Evolutionary conservation across 1,139 yeast genomes (phyloP).

Genomic region (Wickerhamomyces sp.): DNA sequence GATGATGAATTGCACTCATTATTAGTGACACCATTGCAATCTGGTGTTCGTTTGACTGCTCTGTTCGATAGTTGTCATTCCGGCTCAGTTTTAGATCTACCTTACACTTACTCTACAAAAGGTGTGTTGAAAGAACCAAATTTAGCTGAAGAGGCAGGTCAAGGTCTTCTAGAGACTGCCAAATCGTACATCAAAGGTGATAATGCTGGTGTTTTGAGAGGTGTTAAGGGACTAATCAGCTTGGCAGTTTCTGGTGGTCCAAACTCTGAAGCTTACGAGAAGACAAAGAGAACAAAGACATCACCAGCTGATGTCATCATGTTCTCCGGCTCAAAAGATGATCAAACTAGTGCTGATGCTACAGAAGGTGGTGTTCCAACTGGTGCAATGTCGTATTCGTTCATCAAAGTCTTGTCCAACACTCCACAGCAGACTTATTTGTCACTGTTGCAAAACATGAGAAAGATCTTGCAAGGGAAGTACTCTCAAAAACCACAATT

Average conservation of each 20-base stretch:
- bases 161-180: constrained; percentile 68
- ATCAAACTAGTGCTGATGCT: constrained; percentile 51
- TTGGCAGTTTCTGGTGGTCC: constrained; percentile 34
- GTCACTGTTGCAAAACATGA: constrained; percentile 52
- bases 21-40: constrained; percentile 71
- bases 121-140: constrained; percentile 90
- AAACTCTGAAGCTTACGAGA: constrained; percentile 33
- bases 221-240: constrained; percentile 47
- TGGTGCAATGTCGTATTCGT: constrained; percentile 92
- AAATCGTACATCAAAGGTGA: constrained; percentile 71
- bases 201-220: constrained; percentile 45
- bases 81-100: constrained; percentile 86
- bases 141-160: constrained; percentile 78
- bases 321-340: constrained; percentile 88
- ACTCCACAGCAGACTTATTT: constrained; percentile 50
- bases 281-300: constrained; percentile 53
- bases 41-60: constrained; percentile 85
- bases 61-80: constrained; percentile 91
- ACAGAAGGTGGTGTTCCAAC: constrained; percentile 71
- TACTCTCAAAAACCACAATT: constrained; percentile 64
- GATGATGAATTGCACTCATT: constrained; percentile 85
- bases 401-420: constrained; percentile 45
- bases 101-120: constrained; percentile 84
- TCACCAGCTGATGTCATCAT: constrained; percentile 87
- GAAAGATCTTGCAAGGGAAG: constrained; percentile 44